Base-by-base conservation (phyloP, 768 basidiomycete genomes). In the Tricholoma saponaceum region DNA sequence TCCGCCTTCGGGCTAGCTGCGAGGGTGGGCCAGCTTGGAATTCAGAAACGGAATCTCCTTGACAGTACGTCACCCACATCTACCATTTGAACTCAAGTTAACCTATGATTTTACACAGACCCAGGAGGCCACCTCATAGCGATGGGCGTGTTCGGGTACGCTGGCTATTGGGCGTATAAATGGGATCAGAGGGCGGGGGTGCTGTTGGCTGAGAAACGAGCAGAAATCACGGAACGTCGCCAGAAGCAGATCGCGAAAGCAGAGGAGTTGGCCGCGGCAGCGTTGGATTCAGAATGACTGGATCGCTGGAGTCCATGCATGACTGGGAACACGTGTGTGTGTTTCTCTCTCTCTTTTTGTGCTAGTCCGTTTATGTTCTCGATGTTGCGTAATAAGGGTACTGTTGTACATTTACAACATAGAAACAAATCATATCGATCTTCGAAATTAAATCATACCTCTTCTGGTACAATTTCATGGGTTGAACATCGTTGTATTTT, bases 1-100 rank as follows among this genome's bases (percentile, higher is more conserved):
- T 89, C 90, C 2, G 71, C 81, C 56, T 87, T 93, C 67, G 94
- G 94, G 43, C 86, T 97, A 58, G 86, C 86, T 20, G 85, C 87
- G 18, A 82, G 95, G 58, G 78, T 93, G 59, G 92, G 90, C 64
- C 93, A 95, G 74, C 84, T 97, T 22, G 89, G 87, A 54, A 89
- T 97, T 66, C 88, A 92, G 72, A 86, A 81, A 68, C 80, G 89
- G 66, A 85, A 86, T 67, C 79, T 95, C 58, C 83, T 90, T 72
- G 80, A 85, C 47, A 92, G 94, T 95, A 68, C 70, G 92, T 82
- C 20, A 55, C 23, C 30, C 12, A 51, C 26, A 51, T 56, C 44
- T 54, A 33, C 13, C 41, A 41, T 43, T 49, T 47, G 23, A 39
- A 51, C 51, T 46, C n/a, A 52, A 14, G 33, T 41, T 23, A 55